A percentile compares a stretch with the other conserved stretches of the same genome.
These are phyloP conservation scores for Radiomyces spectabilis DNA, from an alignment of 192 early-diverging fungal species.

Conservation along the genomic window DNA sequence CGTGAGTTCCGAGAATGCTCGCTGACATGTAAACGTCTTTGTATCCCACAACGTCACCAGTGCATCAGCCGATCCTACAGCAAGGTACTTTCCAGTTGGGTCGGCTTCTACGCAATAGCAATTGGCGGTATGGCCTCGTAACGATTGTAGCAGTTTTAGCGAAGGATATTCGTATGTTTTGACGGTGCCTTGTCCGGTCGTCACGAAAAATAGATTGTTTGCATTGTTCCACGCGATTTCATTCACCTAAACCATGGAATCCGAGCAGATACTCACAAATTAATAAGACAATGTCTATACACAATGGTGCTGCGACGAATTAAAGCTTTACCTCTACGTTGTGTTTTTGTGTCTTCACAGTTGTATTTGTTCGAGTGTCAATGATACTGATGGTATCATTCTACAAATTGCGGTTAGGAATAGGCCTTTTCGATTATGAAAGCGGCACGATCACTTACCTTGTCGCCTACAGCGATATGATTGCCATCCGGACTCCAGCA, in stretches of 20 bases:
- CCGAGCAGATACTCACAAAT: too few relatives aligned
- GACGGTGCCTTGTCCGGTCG: slow-evolving; percentile 68
- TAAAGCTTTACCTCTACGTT: slow-evolving; percentile 37
- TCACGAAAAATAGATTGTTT: slow-evolving; percentile 66
- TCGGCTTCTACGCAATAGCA: slow-evolving; percentile 78
- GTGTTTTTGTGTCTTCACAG: slow-evolving; percentile 35
- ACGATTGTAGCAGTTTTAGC: slow-evolving; percentile 40
- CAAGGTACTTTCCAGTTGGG: slow-evolving; percentile 69
- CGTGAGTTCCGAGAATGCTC: slow-evolving; percentile 62
- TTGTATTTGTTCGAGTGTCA: slow-evolving; percentile 45
- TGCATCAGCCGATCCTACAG: slow-evolving; percentile 73
- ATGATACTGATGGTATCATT: slow-evolving; percentile 74
- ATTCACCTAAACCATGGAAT: slow-evolving; percentile 68
- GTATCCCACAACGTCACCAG: slow-evolving; percentile 72
- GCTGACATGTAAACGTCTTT: slow-evolving; percentile 50
- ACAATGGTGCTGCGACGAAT: too few relatives aligned
- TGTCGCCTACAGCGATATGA: slow-evolving; percentile 75
- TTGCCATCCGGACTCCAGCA: slow-evolving; percentile 76
- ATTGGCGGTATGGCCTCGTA: slow-evolving; percentile 73
- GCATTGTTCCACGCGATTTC: slow-evolving; percentile 77
- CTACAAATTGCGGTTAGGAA: slow-evolving; percentile 22
- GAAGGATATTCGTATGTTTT: slow-evolving; percentile 62
- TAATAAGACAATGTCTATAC: too few relatives aligned
- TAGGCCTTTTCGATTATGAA: neutral
- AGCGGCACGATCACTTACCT: slow-evolving; percentile 36